These are phyloP conservation scores for Aspergillus neotritici DNA, from an alignment of 2,329 filamentous ascomycete genomes.

Conservation along the genomic window DNA sequence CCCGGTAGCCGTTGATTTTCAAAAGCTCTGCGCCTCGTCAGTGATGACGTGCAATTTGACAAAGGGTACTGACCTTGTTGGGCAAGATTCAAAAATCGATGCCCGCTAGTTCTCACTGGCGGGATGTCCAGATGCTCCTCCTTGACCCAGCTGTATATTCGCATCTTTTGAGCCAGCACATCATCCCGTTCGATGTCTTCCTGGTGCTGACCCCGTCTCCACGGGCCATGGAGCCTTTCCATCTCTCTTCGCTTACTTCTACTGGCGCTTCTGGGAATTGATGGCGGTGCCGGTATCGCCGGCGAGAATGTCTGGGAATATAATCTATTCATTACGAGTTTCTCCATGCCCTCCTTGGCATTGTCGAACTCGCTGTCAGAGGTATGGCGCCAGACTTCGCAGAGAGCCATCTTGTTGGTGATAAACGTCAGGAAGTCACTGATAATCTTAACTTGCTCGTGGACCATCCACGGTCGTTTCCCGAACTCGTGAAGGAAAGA, in stretches of 20 bases:
- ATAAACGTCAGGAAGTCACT: constrained; percentile 95
- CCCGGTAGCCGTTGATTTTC: constrained; percentile 94
- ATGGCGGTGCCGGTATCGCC: constrained; percentile 74
- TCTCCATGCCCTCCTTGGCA: constrained; percentile 97
- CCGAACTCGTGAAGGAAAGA: constrained; percentile 93
- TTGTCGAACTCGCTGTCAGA: constrained; percentile 98
- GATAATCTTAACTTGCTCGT: constrained; percentile 99
- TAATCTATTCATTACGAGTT: constrained; percentile 95
- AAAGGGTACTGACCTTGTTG: constrained; percentile 63
- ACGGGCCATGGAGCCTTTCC: constrained; percentile 67
- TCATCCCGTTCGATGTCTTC: constrained; percentile 97
- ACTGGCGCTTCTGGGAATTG: constrained; percentile 53
- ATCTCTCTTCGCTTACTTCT: constrained; percentile 64
- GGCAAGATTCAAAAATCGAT: constrained; percentile 79
- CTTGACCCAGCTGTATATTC: constrained; percentile 90
- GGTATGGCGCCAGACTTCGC: constrained; percentile 92
- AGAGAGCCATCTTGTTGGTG: constrained; percentile 94
- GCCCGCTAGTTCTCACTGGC: constrained; percentile 75
- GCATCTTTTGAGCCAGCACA: constrained; percentile 91
- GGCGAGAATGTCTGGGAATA: constrained; percentile 96
- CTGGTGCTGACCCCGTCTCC: constrained; percentile 90
- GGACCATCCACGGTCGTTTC: constrained; percentile 98
- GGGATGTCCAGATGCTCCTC: constrained; percentile 93
- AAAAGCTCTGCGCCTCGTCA: constrained; percentile 63
- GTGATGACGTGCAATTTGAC: background rate